These are phyloP conservation scores for Populus ilicifolia DNA, from an alignment of 345 rosid species.

Conservation along the genomic window DNA sequence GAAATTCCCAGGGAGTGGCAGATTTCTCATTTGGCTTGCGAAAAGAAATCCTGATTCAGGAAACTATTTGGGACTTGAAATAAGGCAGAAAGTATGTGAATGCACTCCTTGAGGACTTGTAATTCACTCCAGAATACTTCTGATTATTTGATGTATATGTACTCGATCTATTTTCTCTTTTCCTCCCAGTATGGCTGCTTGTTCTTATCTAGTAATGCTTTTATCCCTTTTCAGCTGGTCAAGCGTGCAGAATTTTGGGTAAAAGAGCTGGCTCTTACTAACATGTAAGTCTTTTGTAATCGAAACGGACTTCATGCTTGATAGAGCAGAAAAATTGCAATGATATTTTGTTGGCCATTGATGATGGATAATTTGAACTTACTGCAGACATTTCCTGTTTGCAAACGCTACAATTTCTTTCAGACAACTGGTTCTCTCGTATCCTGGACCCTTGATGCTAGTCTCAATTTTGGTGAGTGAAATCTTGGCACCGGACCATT, in stretches of 20 bases:
- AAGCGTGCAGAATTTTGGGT: conserved; percentile 80
- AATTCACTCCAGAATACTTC: conserved; percentile 23
- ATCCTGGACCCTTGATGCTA: conserved; percentile 74
- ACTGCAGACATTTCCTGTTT: conserved; percentile 71
- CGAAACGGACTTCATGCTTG: background rate
- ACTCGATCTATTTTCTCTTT: conserved; percentile 2
- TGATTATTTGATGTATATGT: conserved; percentile 26
- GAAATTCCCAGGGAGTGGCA: conserved; percentile 71
- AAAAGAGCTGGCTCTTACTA: conserved; percentile 63
- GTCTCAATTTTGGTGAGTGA: conserved; percentile 81
- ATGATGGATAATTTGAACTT: conserved; percentile 20
- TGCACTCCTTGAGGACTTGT: conserved; percentile 26
- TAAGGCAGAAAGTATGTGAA: conserved; percentile 68
- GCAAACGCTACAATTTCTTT: conserved; percentile 84
- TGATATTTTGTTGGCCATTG: conserved; percentile 11
- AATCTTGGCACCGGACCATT: background rate
- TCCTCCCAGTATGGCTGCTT: conserved; percentile 1
- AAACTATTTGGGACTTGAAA: conserved; percentile 90
- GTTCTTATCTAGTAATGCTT: conserved; percentile 11
- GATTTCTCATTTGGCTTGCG: conserved; percentile 89
- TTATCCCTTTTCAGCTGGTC: conserved; percentile 54
- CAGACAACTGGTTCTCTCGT: conserved; percentile 48
- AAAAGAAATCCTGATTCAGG: conserved; percentile 43
- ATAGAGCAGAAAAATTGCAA: background rate
- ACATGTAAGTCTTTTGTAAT: conserved; percentile 46